Conservation (phyloP, 208 protist species). For the Leishmania guyanensis region DNA sequence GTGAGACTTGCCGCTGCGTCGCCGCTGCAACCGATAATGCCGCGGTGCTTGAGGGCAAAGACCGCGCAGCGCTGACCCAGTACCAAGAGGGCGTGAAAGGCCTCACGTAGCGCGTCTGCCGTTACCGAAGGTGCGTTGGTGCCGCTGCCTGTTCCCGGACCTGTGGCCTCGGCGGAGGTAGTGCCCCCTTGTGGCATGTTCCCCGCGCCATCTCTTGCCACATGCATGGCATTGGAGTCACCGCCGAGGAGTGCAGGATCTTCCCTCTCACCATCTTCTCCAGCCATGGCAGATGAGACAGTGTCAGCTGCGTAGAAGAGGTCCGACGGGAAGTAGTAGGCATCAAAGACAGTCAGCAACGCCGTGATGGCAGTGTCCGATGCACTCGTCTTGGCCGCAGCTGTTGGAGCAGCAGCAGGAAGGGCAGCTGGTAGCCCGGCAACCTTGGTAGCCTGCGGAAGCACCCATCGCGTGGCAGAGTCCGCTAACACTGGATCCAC, state of each 20-base stretch:
- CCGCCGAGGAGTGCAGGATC: neutral
- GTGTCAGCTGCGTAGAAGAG: slow-evolving; percentile 9
- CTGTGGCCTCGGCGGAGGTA: neutral
- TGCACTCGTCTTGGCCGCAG: neutral
- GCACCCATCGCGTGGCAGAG: slow-evolving; percentile 13
- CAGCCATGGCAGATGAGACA: neutral
- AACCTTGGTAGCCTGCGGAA: neutral
- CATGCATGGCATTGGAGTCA: neutral
- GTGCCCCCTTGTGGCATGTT: neutral
- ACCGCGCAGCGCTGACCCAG: slow-evolving; percentile 36
- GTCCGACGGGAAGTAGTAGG: slow-evolving; percentile 32
- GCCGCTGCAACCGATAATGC: slow-evolving; percentile 10
- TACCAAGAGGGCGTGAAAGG: slow-evolving; percentile 32
- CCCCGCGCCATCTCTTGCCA: neutral
- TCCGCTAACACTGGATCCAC: neutral
- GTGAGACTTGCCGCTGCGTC: neutral
- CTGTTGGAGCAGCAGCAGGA: neutral
- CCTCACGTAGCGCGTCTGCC: slow-evolving; percentile 25
- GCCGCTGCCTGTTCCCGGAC: neutral
- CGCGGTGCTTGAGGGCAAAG: slow-evolving; percentile 28
- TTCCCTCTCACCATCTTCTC: neutral
- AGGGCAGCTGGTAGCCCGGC: neutral
- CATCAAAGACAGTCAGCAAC: slow-evolving; percentile 34
- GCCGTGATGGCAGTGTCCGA: slow-evolving; percentile 2
- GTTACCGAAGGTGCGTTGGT: neutral